Base-by-base conservation (phyloP, 495 filamentous ascomycete species). In the Articulospora tetracladia region DNA sequence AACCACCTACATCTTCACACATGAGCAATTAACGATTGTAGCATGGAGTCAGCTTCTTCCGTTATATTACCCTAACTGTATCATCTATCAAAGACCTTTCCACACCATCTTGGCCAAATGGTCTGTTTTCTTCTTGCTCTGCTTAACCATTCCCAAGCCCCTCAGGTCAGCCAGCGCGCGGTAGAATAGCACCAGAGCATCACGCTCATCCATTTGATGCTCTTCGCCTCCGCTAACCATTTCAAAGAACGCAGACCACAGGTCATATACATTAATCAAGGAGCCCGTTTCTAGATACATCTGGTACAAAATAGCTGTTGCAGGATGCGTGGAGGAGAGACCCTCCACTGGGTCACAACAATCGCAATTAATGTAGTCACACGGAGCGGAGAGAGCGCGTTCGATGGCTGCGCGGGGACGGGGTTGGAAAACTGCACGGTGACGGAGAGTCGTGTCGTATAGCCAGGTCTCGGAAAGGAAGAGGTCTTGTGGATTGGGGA, bases 271-370 rank as follows among this genome's bases (percentile, higher is more conserved):
- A 69, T 98, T 98, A 66, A 98, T 86, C 49, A 97, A 72, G 6
- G 86, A 80, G 3, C 93, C 93, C 0, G 92, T 89, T 74, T 98
- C 93, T 19, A 93, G 81, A 70, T 96, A 97, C 26, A 97, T 75
- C 59, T 95, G 91, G 74, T 97, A 98, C 59, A 98, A 66, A 19
- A 96, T 88, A 1, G 92, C 82, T 17, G 87, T 88, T 15, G 90
- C 75, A 13, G 95, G 93, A 64, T 93, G 83, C 8, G 84, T 89
- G 8, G 84, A 65, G 6, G 80, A 82, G 6, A 87, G 57, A 2
- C 70, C 70, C 69, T 78, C 72, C 26, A 79, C 69, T 19, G 72
- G 61, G 62, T 74, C 64, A 72, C 88, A 85, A 75, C 90, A 92
- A 1, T 77, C 73, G 69, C 88, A 96, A 19, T 83, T 83, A 15